These are phyloP conservation scores for Tulasnella sp. DNA, from an alignment of 768 basidiomycete genomes.

Conservation along the genomic window DNA sequence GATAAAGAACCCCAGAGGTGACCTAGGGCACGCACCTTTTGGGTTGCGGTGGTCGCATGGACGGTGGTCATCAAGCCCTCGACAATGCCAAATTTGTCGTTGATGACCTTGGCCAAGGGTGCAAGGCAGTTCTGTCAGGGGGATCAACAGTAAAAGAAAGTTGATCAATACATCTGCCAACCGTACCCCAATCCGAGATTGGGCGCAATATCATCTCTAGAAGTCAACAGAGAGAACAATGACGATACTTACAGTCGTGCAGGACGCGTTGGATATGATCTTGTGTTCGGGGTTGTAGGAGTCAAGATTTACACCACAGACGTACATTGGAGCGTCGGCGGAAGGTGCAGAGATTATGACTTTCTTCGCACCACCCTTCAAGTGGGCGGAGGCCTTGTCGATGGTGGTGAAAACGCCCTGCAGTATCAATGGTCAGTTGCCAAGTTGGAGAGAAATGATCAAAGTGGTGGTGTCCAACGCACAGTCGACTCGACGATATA, in stretches of 20 bases:
- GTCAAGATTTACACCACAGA: slow-evolving; percentile 94
- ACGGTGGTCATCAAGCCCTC: slow-evolving; percentile 99
- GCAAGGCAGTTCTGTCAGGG: slow-evolving; percentile 88
- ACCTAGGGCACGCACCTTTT: slow-evolving; percentile 51
- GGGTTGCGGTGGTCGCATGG: slow-evolving; percentile 94
- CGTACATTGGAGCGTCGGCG: slow-evolving; percentile 95
- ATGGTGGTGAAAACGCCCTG: slow-evolving; percentile 96
- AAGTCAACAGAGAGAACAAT: background rate
- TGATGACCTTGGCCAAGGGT: slow-evolving; percentile 96
- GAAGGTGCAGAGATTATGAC: slow-evolving; percentile 99
- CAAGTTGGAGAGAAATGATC: background rate
- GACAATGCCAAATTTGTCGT: slow-evolving; percentile 95
- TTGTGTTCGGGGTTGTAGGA: slow-evolving; percentile 84
- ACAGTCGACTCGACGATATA: slow-evolving; percentile 98
- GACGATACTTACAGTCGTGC: slow-evolving; percentile 68
- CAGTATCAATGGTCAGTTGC: background rate
- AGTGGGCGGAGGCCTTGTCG: slow-evolving; percentile 89
- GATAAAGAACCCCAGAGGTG: background rate
- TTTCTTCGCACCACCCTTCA: slow-evolving; percentile 99
- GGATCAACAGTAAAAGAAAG: too few relatives aligned
- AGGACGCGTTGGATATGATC: slow-evolving; percentile 98
- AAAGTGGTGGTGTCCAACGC: slow-evolving; percentile 41
- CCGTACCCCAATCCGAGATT: too few relatives aligned
- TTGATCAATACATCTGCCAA: too few relatives aligned
- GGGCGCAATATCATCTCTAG: too few relatives aligned